A percentile compares a stretch with the other conserved stretches of the same genome.
Evolutionary conservation across 75 land plant species (phyloP).

Genomic region (Sequoiadendron giganteum): DNA sequence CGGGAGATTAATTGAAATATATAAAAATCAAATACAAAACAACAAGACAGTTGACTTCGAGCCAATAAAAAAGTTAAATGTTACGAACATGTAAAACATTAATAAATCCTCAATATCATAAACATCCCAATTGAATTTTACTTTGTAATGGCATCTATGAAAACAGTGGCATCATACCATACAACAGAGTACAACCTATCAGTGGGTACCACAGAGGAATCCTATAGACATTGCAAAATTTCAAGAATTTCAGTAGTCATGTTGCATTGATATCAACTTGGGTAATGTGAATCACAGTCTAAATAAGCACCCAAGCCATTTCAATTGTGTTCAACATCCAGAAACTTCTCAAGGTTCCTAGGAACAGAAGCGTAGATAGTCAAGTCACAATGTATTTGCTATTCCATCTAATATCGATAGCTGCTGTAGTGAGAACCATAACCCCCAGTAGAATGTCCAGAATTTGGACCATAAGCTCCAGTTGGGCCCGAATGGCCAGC

Average conservation of each 20-base stretch:
- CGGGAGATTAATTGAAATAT: not conserved
- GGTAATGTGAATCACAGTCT: not conserved
- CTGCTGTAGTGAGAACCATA: constrained; percentile 9
- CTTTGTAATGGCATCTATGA: not conserved
- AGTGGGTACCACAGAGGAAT: not conserved
- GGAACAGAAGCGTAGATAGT: not conserved
- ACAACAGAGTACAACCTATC: not conserved
- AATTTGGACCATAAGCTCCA: not conserved
- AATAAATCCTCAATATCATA: not conserved
- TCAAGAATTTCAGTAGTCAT: not conserved
- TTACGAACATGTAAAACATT: not conserved
- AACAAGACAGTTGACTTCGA: not conserved
- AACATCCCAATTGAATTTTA: not conserved
- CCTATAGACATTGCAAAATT: not conserved
- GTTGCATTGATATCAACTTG: not conserved
- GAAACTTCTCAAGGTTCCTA: not conserved
- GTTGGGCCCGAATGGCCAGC: not conserved
- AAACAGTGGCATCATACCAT: not conserved
- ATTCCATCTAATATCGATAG: constrained; percentile 6
- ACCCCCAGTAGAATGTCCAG: constrained; percentile 8
- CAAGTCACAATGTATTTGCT: not conserved
- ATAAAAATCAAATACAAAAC: not conserved
- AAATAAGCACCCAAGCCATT: not conserved
- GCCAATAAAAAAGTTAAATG: not conserved
- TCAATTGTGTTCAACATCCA: not conserved